Conservation (phyloP, 2,329 filamentous ascomycete genomes). For the Cercospora canescens region DNA sequence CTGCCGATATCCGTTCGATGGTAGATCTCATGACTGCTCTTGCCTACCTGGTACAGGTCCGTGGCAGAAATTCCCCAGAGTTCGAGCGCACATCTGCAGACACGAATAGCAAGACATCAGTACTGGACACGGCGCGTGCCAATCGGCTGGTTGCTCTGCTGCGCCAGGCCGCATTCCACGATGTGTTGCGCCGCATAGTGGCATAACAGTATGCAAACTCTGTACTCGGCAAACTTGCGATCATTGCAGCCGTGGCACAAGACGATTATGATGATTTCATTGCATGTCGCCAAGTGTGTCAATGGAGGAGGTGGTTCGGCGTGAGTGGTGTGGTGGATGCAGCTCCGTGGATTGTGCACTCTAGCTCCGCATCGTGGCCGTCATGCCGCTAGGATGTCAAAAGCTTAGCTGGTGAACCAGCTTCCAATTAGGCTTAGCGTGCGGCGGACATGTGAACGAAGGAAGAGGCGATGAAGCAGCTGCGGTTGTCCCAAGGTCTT, state of each 20-base stretch:
- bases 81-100: not conserved
- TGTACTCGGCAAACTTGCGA: not conserved
- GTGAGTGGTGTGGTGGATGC: not conserved
- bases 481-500: slow-evolving; percentile 5
- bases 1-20: slow-evolving; percentile 3
- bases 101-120: not conserved
- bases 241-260: not conserved
- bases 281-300: slow-evolving; percentile 7
- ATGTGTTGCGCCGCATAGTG: not conserved
- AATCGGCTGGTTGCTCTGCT: not conserved
- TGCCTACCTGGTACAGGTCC: not conserved
- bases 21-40: slow-evolving; percentile 1
- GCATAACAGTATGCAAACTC: not conserved
- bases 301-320: not conserved
- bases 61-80: not conserved
- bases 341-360: not conserved
- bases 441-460: not conserved
- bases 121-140: not conserved
- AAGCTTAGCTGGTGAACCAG: slow-evolving; percentile 8
- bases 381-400: not conserved
- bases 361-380: slow-evolving; percentile 10
- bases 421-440: not conserved
- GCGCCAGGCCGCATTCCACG: slow-evolving; percentile 3
- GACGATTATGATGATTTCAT: not conserved
- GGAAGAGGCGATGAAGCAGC: slow-evolving; percentile 17